Evolutionary conservation across 148 eudicot genomes (phyloP).

Genomic region (Fagopyrum homotropicum): DNA sequence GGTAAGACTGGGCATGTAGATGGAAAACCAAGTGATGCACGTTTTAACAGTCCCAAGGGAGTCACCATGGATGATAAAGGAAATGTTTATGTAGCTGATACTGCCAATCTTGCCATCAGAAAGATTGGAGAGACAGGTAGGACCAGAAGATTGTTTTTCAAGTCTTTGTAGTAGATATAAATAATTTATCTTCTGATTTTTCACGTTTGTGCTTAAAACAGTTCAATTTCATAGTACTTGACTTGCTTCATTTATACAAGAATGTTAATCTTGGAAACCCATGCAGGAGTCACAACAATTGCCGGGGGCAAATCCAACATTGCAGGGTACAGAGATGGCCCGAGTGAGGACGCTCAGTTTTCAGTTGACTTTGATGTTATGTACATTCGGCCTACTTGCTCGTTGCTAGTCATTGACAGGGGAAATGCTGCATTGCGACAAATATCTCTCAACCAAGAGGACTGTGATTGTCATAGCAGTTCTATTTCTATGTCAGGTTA

Average conservation of each 20-base stretch:
- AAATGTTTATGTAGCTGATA: constrained; percentile 93
- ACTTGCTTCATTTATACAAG: not conserved
- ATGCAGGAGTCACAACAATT: constrained; percentile 92
- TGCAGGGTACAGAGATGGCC: constrained; percentile 96
- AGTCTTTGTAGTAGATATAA: not conserved
- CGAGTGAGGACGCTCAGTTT: constrained; percentile 90
- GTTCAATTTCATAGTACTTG: not conserved
- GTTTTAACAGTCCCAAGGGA: constrained; percentile 84
- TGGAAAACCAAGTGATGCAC: constrained; percentile 95
- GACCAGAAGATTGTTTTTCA: not conserved
- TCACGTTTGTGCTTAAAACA: not conserved
- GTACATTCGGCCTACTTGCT: constrained; percentile 83
- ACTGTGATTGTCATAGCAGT: constrained; percentile 58
- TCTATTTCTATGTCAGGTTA: constrained; percentile 67
- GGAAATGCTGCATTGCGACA: constrained; percentile 95
- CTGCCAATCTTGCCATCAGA: constrained; percentile 79
- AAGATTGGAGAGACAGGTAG: constrained; percentile 94
- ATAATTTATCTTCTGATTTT: not conserved
- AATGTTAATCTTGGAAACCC: not conserved
- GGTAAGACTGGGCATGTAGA: constrained; percentile 98
- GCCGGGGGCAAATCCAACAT: constrained; percentile 97
- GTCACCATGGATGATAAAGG: constrained; percentile 95
- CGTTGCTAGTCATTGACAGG: constrained; percentile 82
- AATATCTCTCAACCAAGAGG: constrained; percentile 77
- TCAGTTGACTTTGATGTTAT: constrained; percentile 85